Base-by-base conservation (phyloP, 2,329 filamentous ascomycete genomes). In the Ophiostoma perfectum region DNA sequence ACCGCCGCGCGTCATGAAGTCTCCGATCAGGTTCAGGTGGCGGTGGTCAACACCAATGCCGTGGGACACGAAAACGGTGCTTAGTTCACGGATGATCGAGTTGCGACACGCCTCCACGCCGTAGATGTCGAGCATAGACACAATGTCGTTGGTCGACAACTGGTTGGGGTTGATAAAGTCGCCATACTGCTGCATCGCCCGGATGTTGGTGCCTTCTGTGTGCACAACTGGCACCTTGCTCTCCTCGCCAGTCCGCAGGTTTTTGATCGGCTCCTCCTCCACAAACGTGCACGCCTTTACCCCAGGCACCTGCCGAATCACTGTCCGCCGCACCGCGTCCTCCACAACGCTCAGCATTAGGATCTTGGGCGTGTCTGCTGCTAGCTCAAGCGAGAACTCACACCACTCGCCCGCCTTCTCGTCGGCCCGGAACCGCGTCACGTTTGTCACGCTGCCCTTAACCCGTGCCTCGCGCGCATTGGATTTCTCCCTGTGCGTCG, bases 1-100 rank as follows among this genome's bases (percentile, higher is more conserved):
- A 72, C 95, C 95, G 70, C 88, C 89, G 67, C 94, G 86, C n/a
- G 95, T 99, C 95, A 99, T 99, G 78, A 92, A 92, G 78, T 99
- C 95, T 64, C 91, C 94, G 74, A 99, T 98, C 73, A 99, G 84
- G 79, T 95, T 97, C 73, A 99, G 80, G 81, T 99, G 96, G 67
- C 95, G 88, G 72, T 90, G 88, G 77, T 99, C 93, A 66, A 99
- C 95, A 70, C 84, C 86, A 81, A 99, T 99, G 75, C 91, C 91
- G 86, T 99, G 94, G 75, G 90, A 89, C 65, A 85, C 84, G 83
- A 99, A 99, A 71, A 99, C 94, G 60, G 84, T 86, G 67, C 88
- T 86, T 75, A 99, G 86, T 80, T 99, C 95, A 69, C 86, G 85
- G 62, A 97, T 90, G 75, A 99, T 98, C 72, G 88, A 91, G 72